Evolutionary conservation across 108 stramenopile genomes (phyloP), one percentile per base, ranked within the genome.

Genomic region (Aurantiochytrium sp.): DNA sequence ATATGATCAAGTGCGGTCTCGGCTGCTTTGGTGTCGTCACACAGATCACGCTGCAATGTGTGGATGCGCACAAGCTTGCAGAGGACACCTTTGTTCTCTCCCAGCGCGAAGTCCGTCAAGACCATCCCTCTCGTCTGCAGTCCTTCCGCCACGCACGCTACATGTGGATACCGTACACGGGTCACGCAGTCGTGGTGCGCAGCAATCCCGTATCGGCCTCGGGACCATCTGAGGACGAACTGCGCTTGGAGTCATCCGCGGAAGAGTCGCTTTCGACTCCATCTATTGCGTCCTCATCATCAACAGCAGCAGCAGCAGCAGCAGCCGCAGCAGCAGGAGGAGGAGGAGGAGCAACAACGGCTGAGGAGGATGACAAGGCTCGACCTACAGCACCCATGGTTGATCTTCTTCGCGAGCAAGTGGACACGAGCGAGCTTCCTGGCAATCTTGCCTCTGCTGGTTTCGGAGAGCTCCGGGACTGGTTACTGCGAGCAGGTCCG

Each of bases 91-190:
- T 94, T 90, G 96, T 97, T 16, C 71, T 97, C 90, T 96, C 96
- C 10, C 91, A 97, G 5, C 59, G 91, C 29, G 95, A 98, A 91
- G 96, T 95, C 5, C 42, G 44, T 5, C 92, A 91, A 87, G 89
- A 94, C 25, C 95, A 96, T 58, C 71, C 93, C 69, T 87, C 92
- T 14, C 91, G 89, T 14, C 90, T 94, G 6, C 58, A 53, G 69
- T 71, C 94, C 21, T 95, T 98, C 90, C 96, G 96, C 89, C 99
- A 99, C 91, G 93, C 98, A 72, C 91, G 99, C 58, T 98, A 97
- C 95, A 99, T 99, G 99, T 99, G 99, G 99, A 97, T 99, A 76
- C 99, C 99, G 5, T 96, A 97, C 90, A 96, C 96, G 28, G 98
- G 98, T 88, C 91, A 95, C 6, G 97, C 98, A 2, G 97, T 98